Evolutionary conservation across 352 stramenopile genomes (phyloP), one percentile per base, ranked within the genome.

Genomic region (Phytopythium sindhum): DNA sequence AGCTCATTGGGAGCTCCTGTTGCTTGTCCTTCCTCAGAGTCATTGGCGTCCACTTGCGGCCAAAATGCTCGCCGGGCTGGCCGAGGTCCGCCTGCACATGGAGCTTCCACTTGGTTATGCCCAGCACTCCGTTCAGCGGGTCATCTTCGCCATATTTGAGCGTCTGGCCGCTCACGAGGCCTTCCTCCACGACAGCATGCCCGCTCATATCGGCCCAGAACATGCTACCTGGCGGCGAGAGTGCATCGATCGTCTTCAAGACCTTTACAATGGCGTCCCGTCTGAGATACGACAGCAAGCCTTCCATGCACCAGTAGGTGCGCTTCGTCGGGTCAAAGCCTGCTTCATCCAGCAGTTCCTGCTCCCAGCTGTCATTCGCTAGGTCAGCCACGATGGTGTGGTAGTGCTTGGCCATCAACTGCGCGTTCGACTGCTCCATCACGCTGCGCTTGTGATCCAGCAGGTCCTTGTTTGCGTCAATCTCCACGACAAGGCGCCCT

Each of bases 241-340:
- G 26, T 33, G 72, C 68, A 53, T 89, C 73, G 41, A 89, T 74
- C 2, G 69, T 77, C 60, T 85, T 85, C 19, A 89, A 51, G 15
- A 89, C 44, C 17, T 75, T 69, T 23, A 81, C 60, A 58, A 83
- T 82, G 61, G 59, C 75, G 17, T 72, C 67, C 17, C 61, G 59
- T 0, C 42, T 64, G 17, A 87, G 54, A 64, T 86, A 89, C 54
- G 78, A 76, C 45, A 86, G 70, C 56, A 87, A 50, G 0, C 77
- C 80, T 55, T 89, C 80, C 39, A 89, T 59, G 8, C 65, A 62
- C 80, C 80, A 89, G 54, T 86, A 87, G 29, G 80, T 89, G 9
- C 73, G 77, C 41, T 74, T 26, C 28, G 77, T 64, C 14, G 70
- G 67, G 45, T 87, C 50, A 39, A 89, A 89, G 1, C 74, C 69